Base-by-base conservation (phyloP, 1,139 yeast species). In the Yamadazyma spencermartinsiae region DNA sequence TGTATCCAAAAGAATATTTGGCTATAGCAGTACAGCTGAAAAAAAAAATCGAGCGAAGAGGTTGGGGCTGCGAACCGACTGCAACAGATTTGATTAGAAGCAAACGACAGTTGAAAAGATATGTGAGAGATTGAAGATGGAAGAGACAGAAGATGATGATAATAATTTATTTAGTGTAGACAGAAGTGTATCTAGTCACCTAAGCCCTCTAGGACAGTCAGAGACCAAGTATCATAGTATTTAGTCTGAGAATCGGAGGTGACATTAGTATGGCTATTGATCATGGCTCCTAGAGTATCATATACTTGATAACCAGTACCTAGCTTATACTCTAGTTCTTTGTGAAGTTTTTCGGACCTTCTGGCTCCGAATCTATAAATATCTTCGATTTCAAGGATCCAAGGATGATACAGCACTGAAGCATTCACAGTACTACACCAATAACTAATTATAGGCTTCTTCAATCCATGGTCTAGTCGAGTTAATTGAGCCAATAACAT, bases 351-450 rank as follows among this genome's bases (percentile, higher is more conserved):
- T 17, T 56, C 55, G 16, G 43, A 46, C 26, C 39, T 44, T 19
- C 37, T 33, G 47, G 46, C 36, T n/a, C 68, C 66, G 48, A 57
- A 61, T 50, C 66, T 61, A 44, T 61, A 72, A 36, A 54, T 57
- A 30, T 58, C 55, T 47, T 77, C 80, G 17, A 80, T 48, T 13
- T 70, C 70, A 8, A 54, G 46, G 10, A 69, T 62, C 89, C 89
- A 82, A 23, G 72, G 65, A 44, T 76, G 79, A 37, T 74, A 75
- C 33, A 68, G 68, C 35, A 82, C 65, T 44, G 80, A 60, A 36
- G 72, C 77, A 35, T 72, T 75, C 1, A 80, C 76, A 15, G 80
- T 60, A 13, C 66, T 72, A 17, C 76, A 63, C 74, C 84, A 79
- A 23, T 72, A 65, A 17, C 65, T 57, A 45, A 82, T 59, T 34